These are phyloP conservation scores for Dothistroma pini DNA, from an alignment of 2,329 filamentous ascomycete genomes.

Conservation along the genomic window DNA sequence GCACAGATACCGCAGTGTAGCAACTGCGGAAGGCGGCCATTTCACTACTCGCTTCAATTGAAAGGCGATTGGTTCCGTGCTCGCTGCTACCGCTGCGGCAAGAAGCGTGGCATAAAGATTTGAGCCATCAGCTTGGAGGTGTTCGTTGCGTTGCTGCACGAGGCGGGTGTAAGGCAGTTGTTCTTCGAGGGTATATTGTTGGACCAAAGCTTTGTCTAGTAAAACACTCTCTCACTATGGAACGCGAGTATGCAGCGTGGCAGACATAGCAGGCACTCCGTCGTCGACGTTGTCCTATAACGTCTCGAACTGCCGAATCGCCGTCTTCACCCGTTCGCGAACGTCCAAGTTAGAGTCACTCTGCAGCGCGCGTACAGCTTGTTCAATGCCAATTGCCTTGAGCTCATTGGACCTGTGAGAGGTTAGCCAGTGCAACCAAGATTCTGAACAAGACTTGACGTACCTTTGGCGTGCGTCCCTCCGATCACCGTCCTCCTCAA, in stretches of 20 bases:
- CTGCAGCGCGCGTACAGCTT: conserved; percentile 29
- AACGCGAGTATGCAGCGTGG: not conserved
- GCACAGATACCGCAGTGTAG: not conserved
- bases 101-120: not conserved
- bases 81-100: not conserved
- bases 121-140: not conserved
- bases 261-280: too few species aligned
- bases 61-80: not conserved
- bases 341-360: conserved; percentile 75
- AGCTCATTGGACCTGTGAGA: conserved; percentile 57
- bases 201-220: too few species aligned
- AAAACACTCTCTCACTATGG: not conserved
- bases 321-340: conserved; percentile 76
- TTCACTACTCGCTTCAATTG: not conserved
- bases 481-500: conserved; percentile 68
- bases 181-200: too few species aligned
- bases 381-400: conserved; percentile 55
- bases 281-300: conserved; percentile 13
- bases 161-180: not conserved
- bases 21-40: not conserved
- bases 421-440: not conserved
- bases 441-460: not conserved
- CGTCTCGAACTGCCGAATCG: conserved; percentile 64
- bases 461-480: conserved; percentile 60
- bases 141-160: not conserved